Base-by-base conservation (phyloP, 257 asterid species). In the Ocimum tenuiflorum region DNA sequence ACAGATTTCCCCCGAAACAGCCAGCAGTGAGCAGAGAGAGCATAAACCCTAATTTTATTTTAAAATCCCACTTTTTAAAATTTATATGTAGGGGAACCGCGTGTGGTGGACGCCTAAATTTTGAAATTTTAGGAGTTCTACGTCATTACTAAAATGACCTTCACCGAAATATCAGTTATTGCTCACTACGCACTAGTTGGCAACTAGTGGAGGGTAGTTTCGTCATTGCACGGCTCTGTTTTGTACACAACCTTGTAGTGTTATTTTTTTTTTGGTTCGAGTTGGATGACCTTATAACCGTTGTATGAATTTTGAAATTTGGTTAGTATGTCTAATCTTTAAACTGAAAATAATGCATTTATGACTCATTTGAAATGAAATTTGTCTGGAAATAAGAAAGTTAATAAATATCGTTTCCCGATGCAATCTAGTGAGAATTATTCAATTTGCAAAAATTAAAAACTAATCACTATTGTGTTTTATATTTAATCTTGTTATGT, bases 31-130 rank as follows among this genome's bases (percentile, higher is more conserved):
- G 61, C 67, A 52, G 19, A 64, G 11, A 36, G 17, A 13, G 23
- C 20, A 70, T 57, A 70, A 75, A 70, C 80, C 80, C 80, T 75
- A 75, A 64, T 47, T 64, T 42, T 20, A 20, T 51, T 59, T 68
- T 11, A 60, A 61, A 23, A 18, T 54, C 42, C 8, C 5, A 36
- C 14, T 48, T 13, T 47, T 24, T 23, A 41, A n/a, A 1, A 7
- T 22, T 52, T 57, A 33, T 57, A 33, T 57, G 3, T 4, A 15
- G 33, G 3, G 4, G 8, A 60, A 12, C 55, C 56, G 75, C 78
- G 73, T 67, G 61, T 49, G 39, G 7, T 43, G 48, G 10, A 63
- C 65, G 73, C 69, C 52, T 63, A 24, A 47, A 1, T 39, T 75
- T 64, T 65, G 56, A 75, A 75, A 57, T 13, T 65, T 75, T 8